Base-by-base conservation (phyloP, 1,284 basidiomycete genomes). In the Papiliotrema fonsecae region DNA sequence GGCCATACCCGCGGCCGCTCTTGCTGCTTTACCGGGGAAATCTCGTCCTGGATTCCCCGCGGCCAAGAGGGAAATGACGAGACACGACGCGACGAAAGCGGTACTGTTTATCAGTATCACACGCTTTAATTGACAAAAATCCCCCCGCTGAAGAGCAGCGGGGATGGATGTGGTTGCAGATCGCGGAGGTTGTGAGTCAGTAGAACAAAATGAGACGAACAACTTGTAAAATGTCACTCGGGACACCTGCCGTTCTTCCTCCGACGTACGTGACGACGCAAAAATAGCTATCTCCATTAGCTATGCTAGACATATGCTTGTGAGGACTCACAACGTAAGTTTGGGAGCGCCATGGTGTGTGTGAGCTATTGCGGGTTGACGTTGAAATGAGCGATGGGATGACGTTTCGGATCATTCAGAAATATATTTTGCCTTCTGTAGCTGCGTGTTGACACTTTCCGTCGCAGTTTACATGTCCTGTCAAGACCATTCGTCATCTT, bases 161-260 rank as follows among this genome's bases (percentile, higher is more conserved):
- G 14, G 22, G 43, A 42, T 21, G 28, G 14, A 21, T 3, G n/a
- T n/a, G n/a, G n/a, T n/a, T n/a, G n/a, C n/a, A n/a, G n/a, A n/a
- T n/a, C n/a, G n/a, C n/a, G n/a, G n/a, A n/a, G 35, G 30, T 4
- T 16, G 27, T 28, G 19, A 9, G 10, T 24, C 7, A 7, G 24
- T 26, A 11, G 24, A 10, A 28, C 16, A 10, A 21, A 7, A n/a
- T 21, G 11, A 46, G 26, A 60, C 71, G 42, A 28, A 73, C 73
- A 74, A 73, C 54, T 70, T 72, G 61, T 74, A 74, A 48, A 74
- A 74, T 4, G 73, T 73, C 25, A 64, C 56, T 31, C 73, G 56
- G 24, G 71, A 73, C 11, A 73, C 57, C 43, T 72, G 66, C 16
- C 65, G 51, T 48, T 74, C 73, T 50, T 74, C 71, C 42, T 73